Evolutionary conservation across 805 yeast genomes (phyloP).

Genomic region (Nakazawaea holstii): DNA sequence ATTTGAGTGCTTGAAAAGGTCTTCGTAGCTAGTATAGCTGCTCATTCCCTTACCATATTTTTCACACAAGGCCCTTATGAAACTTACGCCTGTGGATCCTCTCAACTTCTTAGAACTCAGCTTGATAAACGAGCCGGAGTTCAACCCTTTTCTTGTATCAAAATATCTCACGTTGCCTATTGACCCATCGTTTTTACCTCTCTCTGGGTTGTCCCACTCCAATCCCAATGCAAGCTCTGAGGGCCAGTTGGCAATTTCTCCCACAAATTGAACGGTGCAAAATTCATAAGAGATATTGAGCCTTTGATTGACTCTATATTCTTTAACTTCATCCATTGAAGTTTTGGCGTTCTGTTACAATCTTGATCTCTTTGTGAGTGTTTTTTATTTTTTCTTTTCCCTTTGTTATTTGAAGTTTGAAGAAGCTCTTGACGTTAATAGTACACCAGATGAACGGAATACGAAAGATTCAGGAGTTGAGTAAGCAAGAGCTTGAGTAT

Average conservation of each 20-base stretch:
- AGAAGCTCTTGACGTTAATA: too few relatives aligned
- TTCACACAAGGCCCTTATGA: conserved; percentile 44
- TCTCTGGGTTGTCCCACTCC: conserved; percentile 72
- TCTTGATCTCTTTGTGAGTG: neutral
- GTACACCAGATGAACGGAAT: conserved; percentile 16
- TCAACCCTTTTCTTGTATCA: conserved; percentile 21
- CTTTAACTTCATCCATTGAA: neutral
- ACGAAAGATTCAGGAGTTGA: conserved; percentile 47
- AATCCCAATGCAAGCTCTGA: conserved; percentile 57
- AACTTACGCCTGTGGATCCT: conserved; percentile 15
- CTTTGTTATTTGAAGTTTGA: too few relatives aligned
- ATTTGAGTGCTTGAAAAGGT: neutral
- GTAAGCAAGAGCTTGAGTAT: conserved; percentile 59
- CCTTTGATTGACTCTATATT: conserved; percentile 15
- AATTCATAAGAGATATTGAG: conserved; percentile 35
- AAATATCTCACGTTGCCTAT: conserved; percentile 55
- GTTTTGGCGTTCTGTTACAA: conserved; percentile 2
- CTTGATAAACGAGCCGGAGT: conserved; percentile 64
- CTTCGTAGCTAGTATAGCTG: conserved; percentile 5
- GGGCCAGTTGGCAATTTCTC: conserved; percentile 62
- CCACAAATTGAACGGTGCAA: conserved; percentile 62
- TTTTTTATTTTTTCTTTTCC: neutral
- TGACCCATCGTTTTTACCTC: conserved; percentile 74
- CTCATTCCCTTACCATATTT: conserved; percentile 39
- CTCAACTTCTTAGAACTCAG: conserved; percentile 28